These are phyloP conservation scores for Hibiscus trionum DNA, from an alignment of 345 rosid genomes.

Conservation along the genomic window DNA sequence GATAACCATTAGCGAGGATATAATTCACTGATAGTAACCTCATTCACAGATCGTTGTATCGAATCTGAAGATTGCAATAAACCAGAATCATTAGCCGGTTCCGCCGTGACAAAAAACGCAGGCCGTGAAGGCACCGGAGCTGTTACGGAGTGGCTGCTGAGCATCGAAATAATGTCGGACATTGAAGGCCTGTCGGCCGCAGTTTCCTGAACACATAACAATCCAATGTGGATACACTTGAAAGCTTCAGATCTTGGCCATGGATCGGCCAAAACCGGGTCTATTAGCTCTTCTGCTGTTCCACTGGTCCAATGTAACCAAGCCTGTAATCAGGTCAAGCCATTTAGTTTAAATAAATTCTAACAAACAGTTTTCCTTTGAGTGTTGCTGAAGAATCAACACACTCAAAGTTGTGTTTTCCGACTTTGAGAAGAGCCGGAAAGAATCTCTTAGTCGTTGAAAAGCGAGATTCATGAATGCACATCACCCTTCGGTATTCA, in stretches of 20 bases:
- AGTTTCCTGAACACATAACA: constrained; percentile 45
- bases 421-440: too few relatives aligned
- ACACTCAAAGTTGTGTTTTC: too few relatives aligned
- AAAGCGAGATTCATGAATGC: too few relatives aligned
- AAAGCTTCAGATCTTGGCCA: constrained; percentile 22
- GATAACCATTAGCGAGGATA: constrained; percentile 22
- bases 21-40: constrained; percentile 31
- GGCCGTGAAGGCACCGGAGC: constrained; percentile 34
- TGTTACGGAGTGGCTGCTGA: constrained; percentile 25
- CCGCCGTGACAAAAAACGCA: constrained; percentile 23
- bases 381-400: too few relatives aligned
- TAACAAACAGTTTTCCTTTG: too few relatives aligned
- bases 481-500: too few relatives aligned
- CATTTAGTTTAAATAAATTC: background rate
- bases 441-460: too few relatives aligned
- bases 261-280: constrained; percentile 25
- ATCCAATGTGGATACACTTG: constrained; percentile 42
- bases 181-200: constrained; percentile 39
- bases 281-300: constrained; percentile 29
- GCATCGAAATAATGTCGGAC: constrained; percentile 37
- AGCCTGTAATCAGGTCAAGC: constrained; percentile 22
- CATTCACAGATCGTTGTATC: constrained; percentile 25
- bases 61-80: constrained; percentile 6
- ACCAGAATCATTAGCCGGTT: constrained; percentile 7
- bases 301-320: constrained; percentile 48